These are phyloP conservation scores for Kluyveromyces sp. DNA, from an alignment of 1,139 yeast species.

Conservation along the genomic window DNA sequence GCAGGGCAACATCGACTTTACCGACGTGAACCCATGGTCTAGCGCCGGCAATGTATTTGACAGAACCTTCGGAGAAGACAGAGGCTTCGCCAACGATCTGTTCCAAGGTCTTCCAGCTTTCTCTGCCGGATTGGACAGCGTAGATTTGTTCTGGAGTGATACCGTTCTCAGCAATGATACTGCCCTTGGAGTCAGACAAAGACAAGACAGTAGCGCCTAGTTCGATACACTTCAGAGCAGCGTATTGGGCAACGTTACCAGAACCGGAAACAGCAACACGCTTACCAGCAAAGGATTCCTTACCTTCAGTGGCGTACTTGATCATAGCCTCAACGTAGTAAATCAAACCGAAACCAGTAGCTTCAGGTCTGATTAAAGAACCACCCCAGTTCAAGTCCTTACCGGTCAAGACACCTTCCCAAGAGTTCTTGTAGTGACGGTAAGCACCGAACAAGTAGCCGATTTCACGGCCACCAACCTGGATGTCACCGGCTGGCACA, in stretches of 20 bases:
- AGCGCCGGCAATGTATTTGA: slow-evolving; percentile 82
- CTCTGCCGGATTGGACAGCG: slow-evolving; percentile 74
- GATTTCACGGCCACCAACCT: slow-evolving; percentile 88
- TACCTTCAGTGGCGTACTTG: slow-evolving; percentile 83
- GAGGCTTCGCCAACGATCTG: slow-evolving; percentile 56
- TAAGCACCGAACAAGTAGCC: slow-evolving; percentile 96
- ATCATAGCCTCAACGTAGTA: slow-evolving; percentile 98
- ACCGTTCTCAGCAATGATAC: slow-evolving; percentile 70
- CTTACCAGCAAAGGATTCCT: slow-evolving; percentile 85
- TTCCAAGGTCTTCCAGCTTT: slow-evolving; percentile 69
- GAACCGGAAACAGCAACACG: slow-evolving; percentile 95
- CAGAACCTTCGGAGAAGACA: slow-evolving; percentile 46
- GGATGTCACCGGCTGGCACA: slow-evolving; percentile 97
- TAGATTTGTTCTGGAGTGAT: slow-evolving; percentile 75
- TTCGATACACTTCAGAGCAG: slow-evolving; percentile 95
- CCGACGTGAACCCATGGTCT: slow-evolving; percentile 96
- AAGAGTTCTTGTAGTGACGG: slow-evolving; percentile 84
- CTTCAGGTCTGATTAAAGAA: slow-evolving; percentile 97
- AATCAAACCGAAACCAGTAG: slow-evolving; percentile 96
- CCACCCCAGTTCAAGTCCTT: slow-evolving; percentile 99
- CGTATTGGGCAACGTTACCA: slow-evolving; percentile 98
- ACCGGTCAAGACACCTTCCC: slow-evolving; percentile 97
- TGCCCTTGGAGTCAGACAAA: slow-evolving; percentile 89
- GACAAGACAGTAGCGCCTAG: slow-evolving; percentile 94
- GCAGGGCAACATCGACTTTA: slow-evolving; percentile 90